Evolutionary conservation across 345 rosid species (phyloP), one percentile per base, ranked within the genome.

Genomic region (Syzygium oleosum): DNA sequence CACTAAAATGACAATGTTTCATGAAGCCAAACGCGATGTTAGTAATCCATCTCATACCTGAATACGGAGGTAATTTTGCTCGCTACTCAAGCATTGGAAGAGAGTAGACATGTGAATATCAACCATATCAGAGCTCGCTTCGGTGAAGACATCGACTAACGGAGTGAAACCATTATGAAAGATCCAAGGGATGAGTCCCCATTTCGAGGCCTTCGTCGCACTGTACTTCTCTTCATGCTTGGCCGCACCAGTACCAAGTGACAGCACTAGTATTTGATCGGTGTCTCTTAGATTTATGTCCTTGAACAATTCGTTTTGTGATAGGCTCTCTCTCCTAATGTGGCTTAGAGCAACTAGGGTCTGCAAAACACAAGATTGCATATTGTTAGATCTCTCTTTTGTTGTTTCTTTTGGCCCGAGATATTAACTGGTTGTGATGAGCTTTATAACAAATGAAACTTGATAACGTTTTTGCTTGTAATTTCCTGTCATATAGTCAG

Each of bases 121-220:
- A 23, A 17, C 46, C 12, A 68, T 68, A 31, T 31, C 79, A 7
- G 79, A 68, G 21, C 79, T 31, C 4, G 23, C 79, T 17, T 68
- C 43, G 4, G 1, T 34, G 79, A 68, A 68, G 46, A 68, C 9
- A 68, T 68, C 46, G 6, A 31, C 17, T 17, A 68, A 31, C 4
- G 79, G 79, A 34, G 22, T 68, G 6, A 38, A 68, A 68, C 79
- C 46, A 16, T 68, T 68, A 23, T 68, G 0, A 17, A 31, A 88
- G 86, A 84, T 43, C 91, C 92, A 91, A 51, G 34, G 19, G 27
- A 87, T 7, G 29, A 86, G 15, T n/a, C 91, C 89, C 90, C 91
- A 91, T 3, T 27, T 68, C 29, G 91, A 65, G 29, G 92, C 87
- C 46, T 27, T 17, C 52, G 87, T 56, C 21, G 91, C 92, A 52